Base-by-base conservation (phyloP, 1,284 basidiomycete species). In the Lentinula novae-zelandiae region DNA sequence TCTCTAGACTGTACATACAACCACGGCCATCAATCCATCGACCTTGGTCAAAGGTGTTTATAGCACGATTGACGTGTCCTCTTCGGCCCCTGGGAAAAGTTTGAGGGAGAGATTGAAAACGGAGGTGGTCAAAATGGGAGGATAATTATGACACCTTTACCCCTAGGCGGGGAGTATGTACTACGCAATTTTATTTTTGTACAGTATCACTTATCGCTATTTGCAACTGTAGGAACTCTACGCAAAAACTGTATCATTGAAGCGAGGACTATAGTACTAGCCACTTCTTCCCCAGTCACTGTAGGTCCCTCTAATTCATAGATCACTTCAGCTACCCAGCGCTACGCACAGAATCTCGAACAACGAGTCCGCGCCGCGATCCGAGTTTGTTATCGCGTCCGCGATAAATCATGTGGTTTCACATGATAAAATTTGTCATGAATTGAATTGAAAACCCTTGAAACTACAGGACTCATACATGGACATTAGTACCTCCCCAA, bases 21-120 rank as follows among this genome's bases (percentile, higher is more conserved):
- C 89, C 1, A 75, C 80, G 5, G 78, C 84, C 6, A 71, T 94
- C 61, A 95, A 95, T 67, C 90, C 93, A 3, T 89, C 86, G 0
- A 86, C 81, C 69, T 69, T 89, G 57, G 77, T 78, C 20, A 89
- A 87, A 69, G 79, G 80, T 34, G 79, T 75, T 33, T 87, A 83
- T 58, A 83, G 79, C 1, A 75, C 72, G 46, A 63, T 90, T 36
- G 68, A 73, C 34, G 69, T 80, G 10, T 40, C 39, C 2, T 17
- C 54, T 15, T 52, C 60, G 15, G 52, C 13, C 5, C 46, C 61
- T 49, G 57, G 57, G 13, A 54, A 15, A 27, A 50, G 52, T 15
- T 55, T 62, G 52, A 58, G 22, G 36, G 53, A 55, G 9, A 53
- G 57, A 27, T 50, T 62, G 52, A 58, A 55, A 22, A 31, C 44